A percentile compares a stretch with the other conserved stretches of the same genome.
Evolutionary conservation across 345 rosid genomes (phyloP).

Genomic region (Rhodamnia rubescens): DNA sequence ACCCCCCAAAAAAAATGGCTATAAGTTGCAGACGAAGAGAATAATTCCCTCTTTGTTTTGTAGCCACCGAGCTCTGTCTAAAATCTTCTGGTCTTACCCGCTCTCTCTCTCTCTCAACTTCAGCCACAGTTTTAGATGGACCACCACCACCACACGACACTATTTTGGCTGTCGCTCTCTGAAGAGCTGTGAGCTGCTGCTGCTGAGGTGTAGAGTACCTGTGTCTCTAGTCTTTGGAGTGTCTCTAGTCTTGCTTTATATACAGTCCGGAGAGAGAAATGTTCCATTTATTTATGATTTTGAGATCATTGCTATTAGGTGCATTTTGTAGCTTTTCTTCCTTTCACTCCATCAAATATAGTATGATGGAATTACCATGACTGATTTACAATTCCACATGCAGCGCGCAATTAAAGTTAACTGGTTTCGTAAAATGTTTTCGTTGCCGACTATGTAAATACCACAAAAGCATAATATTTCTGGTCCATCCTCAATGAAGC

Average conservation of each 20-base stretch:
- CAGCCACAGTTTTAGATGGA: conserved; percentile 16
- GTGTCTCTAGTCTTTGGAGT: background rate
- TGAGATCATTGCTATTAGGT: background rate
- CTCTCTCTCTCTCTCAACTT: conserved; percentile 5
- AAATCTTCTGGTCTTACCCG: conserved; percentile 6
- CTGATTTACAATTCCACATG: background rate
- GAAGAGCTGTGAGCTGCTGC: background rate
- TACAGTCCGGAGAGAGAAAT: background rate
- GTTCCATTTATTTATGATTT: background rate
- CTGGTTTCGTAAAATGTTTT: background rate
- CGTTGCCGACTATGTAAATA: background rate
- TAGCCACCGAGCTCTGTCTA: background rate
- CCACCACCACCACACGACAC: conserved; percentile 1
- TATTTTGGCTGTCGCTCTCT: background rate
- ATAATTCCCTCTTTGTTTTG: conserved; percentile 5
- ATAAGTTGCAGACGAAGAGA: background rate
- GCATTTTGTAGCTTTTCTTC: background rate
- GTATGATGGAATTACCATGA: background rate
- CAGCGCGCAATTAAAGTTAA: background rate
- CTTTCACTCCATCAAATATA: background rate
- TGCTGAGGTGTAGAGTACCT: background rate
- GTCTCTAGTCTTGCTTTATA: background rate
- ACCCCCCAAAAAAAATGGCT: conserved; percentile 33
- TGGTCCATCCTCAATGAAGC: background rate
- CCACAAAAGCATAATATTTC: background rate